Conservation (phyloP, 2,329 filamentous ascomycete species). For the Exophiala lecanii-corni region DNA sequence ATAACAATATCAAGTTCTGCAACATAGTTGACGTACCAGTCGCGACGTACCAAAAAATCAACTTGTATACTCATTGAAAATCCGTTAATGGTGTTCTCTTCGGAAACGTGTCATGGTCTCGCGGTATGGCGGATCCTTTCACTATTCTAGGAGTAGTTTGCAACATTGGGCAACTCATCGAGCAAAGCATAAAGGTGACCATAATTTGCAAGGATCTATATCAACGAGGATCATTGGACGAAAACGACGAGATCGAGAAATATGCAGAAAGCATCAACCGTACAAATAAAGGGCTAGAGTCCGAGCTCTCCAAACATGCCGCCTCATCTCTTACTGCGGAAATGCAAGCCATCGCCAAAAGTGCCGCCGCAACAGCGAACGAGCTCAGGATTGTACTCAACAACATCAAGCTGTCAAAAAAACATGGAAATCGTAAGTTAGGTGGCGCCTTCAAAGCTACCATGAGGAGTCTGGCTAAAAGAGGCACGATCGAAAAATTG, state of each 20-base stretch:
- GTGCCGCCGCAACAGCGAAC: neutral
- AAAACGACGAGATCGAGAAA: conserved; percentile 11
- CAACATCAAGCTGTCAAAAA: conserved; percentile 9
- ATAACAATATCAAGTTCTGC: no score
- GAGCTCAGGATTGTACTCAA: conserved; percentile 11
- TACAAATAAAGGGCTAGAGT: conserved; percentile 10
- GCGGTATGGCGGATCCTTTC: no score
- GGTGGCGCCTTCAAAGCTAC: conserved; percentile 8
- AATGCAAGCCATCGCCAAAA: conserved; percentile 3
- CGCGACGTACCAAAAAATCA: no score
- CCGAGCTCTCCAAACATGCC: neutral
- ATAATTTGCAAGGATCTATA: conserved; percentile 13
- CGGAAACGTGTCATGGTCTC: no score
- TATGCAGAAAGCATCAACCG: conserved; percentile 5
- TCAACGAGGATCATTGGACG: conserved; percentile 7
- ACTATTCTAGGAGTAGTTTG: no score
- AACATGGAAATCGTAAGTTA: neutral
- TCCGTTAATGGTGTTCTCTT: no score
- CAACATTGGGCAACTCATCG: conserved; percentile 14
- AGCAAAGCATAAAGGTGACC: conserved; percentile 11
- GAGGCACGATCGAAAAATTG: conserved; percentile 7
- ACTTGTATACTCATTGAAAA: no score
- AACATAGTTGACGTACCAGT: no score
- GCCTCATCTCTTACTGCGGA: conserved; percentile 1
- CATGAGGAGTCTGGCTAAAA: conserved; percentile 5